A percentile compares a stretch with the other conserved stretches of the same genome.
These are phyloP conservation scores for Pachysandra terminalis DNA, from an alignment of 164 flowering plant species.

Conservation along the genomic window DNA sequence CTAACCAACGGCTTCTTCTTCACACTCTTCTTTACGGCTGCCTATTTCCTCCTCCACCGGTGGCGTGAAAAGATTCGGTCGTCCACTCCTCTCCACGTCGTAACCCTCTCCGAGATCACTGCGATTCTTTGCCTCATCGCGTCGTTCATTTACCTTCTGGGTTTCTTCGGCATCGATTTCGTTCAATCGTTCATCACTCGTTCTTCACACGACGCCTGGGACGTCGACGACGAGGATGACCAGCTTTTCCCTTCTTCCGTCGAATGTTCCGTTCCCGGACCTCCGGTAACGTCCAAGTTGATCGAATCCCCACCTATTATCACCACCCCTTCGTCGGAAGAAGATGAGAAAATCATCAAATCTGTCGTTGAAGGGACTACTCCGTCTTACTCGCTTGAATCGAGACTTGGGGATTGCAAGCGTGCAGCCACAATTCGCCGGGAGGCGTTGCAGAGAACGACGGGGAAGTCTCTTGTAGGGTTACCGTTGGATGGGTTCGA, in stretches of 20 bases:
- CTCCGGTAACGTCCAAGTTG: neutral
- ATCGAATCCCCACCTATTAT: neutral
- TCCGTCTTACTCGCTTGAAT: slow-evolving; percentile 47
- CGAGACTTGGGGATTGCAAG: slow-evolving; percentile 47
- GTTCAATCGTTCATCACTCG: slow-evolving; percentile 39
- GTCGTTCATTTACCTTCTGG: slow-evolving; percentile 43
- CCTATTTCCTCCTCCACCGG: slow-evolving; percentile 39
- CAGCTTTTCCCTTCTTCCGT: neutral
- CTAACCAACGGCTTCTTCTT: slow-evolving; percentile 41
- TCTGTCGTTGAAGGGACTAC: slow-evolving; percentile 35
- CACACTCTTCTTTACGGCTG: slow-evolving; percentile 44
- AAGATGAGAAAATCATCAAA: slow-evolving; percentile 42
- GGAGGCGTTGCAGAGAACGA: slow-evolving; percentile 22
- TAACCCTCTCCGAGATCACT: slow-evolving; percentile 36
- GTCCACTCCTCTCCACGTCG: slow-evolving; percentile 48
- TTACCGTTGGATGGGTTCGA: slow-evolving; percentile 32
- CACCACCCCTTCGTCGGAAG: slow-evolving; percentile 11
- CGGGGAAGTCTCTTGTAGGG: slow-evolving; percentile 24
- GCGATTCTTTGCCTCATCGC: slow-evolving; percentile 41
- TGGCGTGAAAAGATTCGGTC: slow-evolving; percentile 60
- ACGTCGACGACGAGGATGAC: slow-evolving; percentile 17
- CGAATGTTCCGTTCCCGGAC: neutral
- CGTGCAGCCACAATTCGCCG: slow-evolving; percentile 30
- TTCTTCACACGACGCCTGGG: slow-evolving; percentile 12
- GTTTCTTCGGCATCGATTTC: slow-evolving; percentile 48